A percentile compares a stretch with the other conserved stretches of the same genome.
phyloP scores from a whole-genome alignment of 345 rosid genomes.

The Brassica carinata region DNA sequence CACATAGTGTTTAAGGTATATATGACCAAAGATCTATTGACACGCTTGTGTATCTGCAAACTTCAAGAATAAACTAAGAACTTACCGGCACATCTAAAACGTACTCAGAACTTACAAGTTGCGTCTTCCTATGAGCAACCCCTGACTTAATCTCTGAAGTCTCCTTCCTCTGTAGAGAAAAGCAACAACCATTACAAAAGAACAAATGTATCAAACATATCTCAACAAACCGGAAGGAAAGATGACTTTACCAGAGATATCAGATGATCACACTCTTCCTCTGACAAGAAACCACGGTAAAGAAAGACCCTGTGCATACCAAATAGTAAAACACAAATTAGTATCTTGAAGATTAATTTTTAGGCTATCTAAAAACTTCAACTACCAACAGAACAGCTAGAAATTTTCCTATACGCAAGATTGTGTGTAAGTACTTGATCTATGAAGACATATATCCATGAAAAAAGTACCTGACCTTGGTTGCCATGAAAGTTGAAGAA shows the following conservation, averaged over 20 bases:
- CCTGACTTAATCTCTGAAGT: conserved; percentile 30
- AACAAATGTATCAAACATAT: neutral
- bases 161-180: conserved; percentile 1
- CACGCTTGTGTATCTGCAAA: neutral
- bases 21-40: neutral
- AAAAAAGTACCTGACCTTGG: conserved; percentile 91
- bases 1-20: neutral
- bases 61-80: neutral
- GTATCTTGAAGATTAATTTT: neutral
- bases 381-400: neutral
- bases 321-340: neutral
- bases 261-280: conserved; percentile 77
- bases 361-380: neutral
- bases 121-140: conserved; percentile 36
- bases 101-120: conserved; percentile 25
- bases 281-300: conserved; percentile 62
- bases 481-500: conserved; percentile 73
- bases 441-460: neutral
- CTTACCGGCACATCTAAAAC: conserved; percentile 28
- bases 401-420: neutral
- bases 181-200: neutral
- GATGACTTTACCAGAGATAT: conserved; percentile 47
- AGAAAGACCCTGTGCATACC: conserved; percentile 65
- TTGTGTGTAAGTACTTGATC: neutral
- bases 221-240: neutral